phyloP scores from a whole-genome alignment of 164 flowering plant species.

The Kalanchoe fedtschenkoi region DNA sequence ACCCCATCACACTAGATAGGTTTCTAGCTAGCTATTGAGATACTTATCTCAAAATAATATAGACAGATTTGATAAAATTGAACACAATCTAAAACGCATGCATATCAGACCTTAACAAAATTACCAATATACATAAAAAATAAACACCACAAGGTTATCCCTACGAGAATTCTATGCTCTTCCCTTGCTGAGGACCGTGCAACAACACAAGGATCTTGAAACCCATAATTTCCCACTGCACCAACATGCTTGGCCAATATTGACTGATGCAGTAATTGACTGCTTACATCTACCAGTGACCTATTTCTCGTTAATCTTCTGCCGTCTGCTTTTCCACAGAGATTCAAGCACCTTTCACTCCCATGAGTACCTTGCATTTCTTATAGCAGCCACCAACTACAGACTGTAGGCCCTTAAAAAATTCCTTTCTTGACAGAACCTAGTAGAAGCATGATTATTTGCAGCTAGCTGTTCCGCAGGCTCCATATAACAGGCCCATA shows the following conservation, averaged over 20 bases:
- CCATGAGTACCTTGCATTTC: constrained; percentile 14
- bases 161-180: background rate
- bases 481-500: constrained; percentile 18
- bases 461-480: constrained; percentile 7
- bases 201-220: constrained; percentile 29
- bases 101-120: too few species aligned
- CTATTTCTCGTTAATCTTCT: constrained; percentile 31
- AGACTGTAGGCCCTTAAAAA: constrained; percentile 6
- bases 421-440: constrained; percentile 30
- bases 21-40: too few species aligned
- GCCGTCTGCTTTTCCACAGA: constrained; percentile 14
- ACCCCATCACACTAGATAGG: too few species aligned
- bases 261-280: constrained; percentile 38
- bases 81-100: too few species aligned
- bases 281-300: constrained; percentile 40
- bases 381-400: constrained; percentile 10
- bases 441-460: constrained; percentile 20
- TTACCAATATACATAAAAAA: too few species aligned
- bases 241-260: constrained; percentile 39
- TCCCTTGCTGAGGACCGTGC: constrained; percentile 20
- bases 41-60: too few species aligned
- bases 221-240: constrained; percentile 41
- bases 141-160: background rate
- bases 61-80: too few species aligned
- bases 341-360: constrained; percentile 12